A percentile compares a stretch with the other conserved stretches of the same genome.
Conservation (phyloP, 768 basidiomycete species). For the Scleroderma citrinum region DNA sequence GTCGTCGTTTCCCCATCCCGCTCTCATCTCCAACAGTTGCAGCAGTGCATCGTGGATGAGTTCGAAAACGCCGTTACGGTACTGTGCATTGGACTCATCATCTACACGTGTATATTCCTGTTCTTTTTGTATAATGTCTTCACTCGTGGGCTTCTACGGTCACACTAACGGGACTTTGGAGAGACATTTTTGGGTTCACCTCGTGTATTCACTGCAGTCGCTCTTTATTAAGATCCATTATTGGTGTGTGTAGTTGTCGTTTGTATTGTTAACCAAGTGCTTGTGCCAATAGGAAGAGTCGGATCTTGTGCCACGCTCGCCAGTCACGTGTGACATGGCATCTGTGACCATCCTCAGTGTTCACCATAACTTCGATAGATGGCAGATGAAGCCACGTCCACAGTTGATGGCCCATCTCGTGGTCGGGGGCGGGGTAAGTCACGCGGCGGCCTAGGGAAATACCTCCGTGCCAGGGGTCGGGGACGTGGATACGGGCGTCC, state of each 20-base stretch:
- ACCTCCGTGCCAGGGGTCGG: constrained; percentile 63
- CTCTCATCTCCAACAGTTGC: constrained; percentile 12
- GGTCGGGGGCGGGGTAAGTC: constrained; percentile 50
- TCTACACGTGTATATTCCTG: constrained; percentile 22
- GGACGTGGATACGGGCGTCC: constrained; percentile 56
- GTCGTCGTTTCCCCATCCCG: constrained; percentile 1
- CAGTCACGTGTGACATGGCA: too few relatives aligned
- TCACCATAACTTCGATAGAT: not conserved
- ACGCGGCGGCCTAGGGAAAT: constrained; percentile 69
- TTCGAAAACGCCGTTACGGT: constrained; percentile 23
- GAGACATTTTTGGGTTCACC: not conserved
- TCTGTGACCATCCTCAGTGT: not conserved
- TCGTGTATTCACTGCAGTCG: not conserved
- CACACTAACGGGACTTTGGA: constrained; percentile 4
- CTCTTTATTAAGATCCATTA: not conserved
- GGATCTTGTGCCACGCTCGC: too few relatives aligned
- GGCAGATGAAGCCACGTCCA: constrained; percentile 9
- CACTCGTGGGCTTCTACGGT: constrained; percentile 19
- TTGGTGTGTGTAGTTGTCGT: not conserved
- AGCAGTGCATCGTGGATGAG: constrained; percentile 19
- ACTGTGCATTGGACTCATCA: constrained; percentile 18
- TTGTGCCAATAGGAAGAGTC: too few relatives aligned
- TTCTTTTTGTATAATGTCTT: constrained; percentile 26
- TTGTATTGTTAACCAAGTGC: not conserved
- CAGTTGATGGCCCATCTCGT: constrained; percentile 9